Conservation (phyloP, 805 yeast genomes). For the Nakazawaea ernobii region DNA sequence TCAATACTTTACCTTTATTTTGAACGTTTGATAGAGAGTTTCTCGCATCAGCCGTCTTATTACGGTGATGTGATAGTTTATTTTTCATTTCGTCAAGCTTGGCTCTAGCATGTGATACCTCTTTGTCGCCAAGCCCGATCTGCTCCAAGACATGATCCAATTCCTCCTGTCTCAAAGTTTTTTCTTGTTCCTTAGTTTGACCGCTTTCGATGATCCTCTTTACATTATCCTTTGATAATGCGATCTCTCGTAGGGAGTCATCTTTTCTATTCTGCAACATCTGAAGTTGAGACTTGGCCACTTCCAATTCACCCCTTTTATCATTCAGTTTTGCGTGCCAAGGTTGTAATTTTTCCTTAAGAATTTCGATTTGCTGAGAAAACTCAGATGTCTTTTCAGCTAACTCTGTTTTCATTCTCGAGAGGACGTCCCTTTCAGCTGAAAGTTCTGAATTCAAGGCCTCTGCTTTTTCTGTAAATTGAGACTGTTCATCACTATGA, state of each 20-base stretch:
- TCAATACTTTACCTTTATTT: slow-evolving; percentile 68
- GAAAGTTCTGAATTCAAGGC: slow-evolving; percentile 39
- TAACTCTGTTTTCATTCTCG: slow-evolving; percentile 56
- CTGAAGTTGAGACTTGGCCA: slow-evolving; percentile 61
- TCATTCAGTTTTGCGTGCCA: slow-evolving; percentile 67
- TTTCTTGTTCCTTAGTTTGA: slow-evolving; percentile 40
- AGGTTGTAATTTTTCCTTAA: slow-evolving; percentile 72
- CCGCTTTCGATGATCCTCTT: slow-evolving; percentile 42
- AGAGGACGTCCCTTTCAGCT: slow-evolving; percentile 51
- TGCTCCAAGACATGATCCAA: slow-evolving; percentile 45
- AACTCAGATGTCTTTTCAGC: slow-evolving; percentile 69
- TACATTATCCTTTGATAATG: slow-evolving; percentile 37
- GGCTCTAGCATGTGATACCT: slow-evolving; percentile 41
- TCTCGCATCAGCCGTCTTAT: slow-evolving; percentile 61
- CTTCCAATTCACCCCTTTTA: slow-evolving; percentile 56
- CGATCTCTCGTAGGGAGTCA: slow-evolving; percentile 38
- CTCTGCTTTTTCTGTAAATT: slow-evolving; percentile 38
- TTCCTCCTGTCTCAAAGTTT: slow-evolving; percentile 41
- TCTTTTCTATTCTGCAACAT: slow-evolving; percentile 44
- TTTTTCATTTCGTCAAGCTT: slow-evolving; percentile 50
- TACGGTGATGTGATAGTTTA: slow-evolving; percentile 49
- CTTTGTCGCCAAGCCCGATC: slow-evolving; percentile 51
- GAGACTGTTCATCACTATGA: slow-evolving; percentile 37
- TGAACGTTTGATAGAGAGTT: slow-evolving; percentile 50
- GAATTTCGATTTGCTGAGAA: slow-evolving; percentile 55